Conservation (phyloP, 345 rosid species). For the Linum usitatissimum region DNA sequence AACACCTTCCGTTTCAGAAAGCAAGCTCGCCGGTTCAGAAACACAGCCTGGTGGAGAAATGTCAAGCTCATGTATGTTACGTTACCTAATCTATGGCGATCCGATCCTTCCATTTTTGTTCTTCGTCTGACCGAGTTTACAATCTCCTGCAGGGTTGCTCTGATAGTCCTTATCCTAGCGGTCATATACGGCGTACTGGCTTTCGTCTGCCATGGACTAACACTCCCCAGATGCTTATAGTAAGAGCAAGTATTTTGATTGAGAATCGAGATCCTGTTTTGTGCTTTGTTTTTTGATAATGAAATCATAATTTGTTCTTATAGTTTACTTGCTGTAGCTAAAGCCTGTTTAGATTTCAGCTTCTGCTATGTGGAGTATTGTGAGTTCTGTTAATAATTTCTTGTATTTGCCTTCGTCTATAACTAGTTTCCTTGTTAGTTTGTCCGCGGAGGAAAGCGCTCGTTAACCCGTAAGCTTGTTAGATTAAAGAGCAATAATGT, state of each 20-base stretch:
- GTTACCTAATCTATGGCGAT: conserved; percentile 1
- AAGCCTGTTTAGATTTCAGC: conserved; percentile 3
- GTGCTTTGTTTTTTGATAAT: conserved; percentile 2
- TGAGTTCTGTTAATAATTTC: too few relatives aligned
- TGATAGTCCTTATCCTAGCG: conserved; percentile 46
- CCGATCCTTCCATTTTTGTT: too few relatives aligned
- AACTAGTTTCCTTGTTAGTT: too few relatives aligned
- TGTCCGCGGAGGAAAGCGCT: too few relatives aligned
- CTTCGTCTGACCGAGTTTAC: conserved; percentile 8
- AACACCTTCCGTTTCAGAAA: conserved; percentile 89
- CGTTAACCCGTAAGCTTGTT: too few relatives aligned
- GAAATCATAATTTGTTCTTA: conserved; percentile 2
- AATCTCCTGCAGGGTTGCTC: conserved; percentile 45
- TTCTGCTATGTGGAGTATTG: conserved; percentile 13
- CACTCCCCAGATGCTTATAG: conserved; percentile 66
- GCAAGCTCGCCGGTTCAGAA: conserved; percentile 85
- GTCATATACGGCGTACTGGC: conserved; percentile 61
- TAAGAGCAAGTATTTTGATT: conserved; percentile 19
- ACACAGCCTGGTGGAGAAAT: conserved; percentile 87
- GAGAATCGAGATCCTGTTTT: conserved; percentile 15
- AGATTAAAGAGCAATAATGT: too few relatives aligned
- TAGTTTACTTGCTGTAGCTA: conserved; percentile 5
- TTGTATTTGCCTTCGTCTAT: too few relatives aligned
- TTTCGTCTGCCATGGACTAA: conserved; percentile 67
- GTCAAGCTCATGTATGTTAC: conserved; percentile 84